A percentile compares a stretch with the other conserved stretches of the same genome.
These are phyloP conservation scores for Hyphodiscus hymeniophilus DNA, from an alignment of 495 filamentous ascomycete genomes.

Conservation along the genomic window DNA sequence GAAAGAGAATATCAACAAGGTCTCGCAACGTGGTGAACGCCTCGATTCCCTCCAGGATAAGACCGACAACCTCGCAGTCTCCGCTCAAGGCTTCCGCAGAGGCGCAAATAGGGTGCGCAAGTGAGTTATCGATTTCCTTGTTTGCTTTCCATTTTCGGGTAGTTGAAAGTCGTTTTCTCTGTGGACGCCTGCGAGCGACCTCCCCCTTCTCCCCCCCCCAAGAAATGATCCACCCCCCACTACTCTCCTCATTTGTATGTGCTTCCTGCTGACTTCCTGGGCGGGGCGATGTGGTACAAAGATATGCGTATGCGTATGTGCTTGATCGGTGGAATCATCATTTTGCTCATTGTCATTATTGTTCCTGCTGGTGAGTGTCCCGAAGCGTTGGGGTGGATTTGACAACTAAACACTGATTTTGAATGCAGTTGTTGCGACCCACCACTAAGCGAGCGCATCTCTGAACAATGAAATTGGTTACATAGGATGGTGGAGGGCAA, in stretches of 20 bases:
- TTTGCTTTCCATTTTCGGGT: neutral
- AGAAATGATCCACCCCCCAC: neutral
- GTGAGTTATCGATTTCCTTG: slow-evolving; percentile 60
- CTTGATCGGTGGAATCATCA: slow-evolving; percentile 77
- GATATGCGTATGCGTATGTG: slow-evolving; percentile 99
- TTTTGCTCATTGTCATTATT: slow-evolving; percentile 86
- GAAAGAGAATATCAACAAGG: slow-evolving; percentile 91
- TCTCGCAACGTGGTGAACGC: slow-evolving; percentile 81
- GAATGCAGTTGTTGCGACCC: slow-evolving; percentile 16
- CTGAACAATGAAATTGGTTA: neutral
- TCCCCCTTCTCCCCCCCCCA: neutral
- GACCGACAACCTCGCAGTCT: slow-evolving; percentile 85
- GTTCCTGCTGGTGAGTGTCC: slow-evolving; percentile 65
- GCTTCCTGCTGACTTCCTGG: neutral
- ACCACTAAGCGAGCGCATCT: slow-evolving; percentile 7
- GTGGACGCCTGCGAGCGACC: too few relatives aligned
- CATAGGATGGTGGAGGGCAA: neutral
- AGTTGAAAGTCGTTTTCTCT: too few relatives aligned
- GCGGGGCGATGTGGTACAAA: slow-evolving; percentile 54
- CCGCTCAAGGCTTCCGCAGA: slow-evolving; percentile 87
- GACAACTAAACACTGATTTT: too few relatives aligned
- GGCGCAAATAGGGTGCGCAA: slow-evolving; percentile 94
- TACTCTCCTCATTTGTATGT: neutral
- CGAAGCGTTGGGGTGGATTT: neutral
- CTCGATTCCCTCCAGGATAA: slow-evolving; percentile 90